A percentile compares a stretch with the other conserved stretches of the same genome.
phyloP scores from a whole-genome alignment of 2,329 filamentous ascomycete species.

The Bipolaris oryzae region DNA sequence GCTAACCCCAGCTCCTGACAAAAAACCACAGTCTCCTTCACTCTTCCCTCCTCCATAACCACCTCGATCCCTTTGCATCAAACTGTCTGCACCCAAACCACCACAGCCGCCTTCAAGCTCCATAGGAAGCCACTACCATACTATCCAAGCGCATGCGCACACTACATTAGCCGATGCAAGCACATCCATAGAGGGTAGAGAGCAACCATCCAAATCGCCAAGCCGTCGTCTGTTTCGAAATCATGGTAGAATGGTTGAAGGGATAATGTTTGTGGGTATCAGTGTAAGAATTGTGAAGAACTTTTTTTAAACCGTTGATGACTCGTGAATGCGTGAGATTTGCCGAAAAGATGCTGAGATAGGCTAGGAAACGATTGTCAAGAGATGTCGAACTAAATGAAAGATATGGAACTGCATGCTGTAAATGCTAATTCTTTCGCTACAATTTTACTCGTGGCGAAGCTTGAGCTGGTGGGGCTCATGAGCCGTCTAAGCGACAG shows the following conservation, averaged over 20 bases:
- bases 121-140: slow-evolving; percentile 23
- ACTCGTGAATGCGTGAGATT: slow-evolving; percentile 48
- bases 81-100: slow-evolving; percentile 36
- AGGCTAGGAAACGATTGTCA: slow-evolving; percentile 43
- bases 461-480: slow-evolving; percentile 1
- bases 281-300: slow-evolving; percentile 51
- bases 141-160: slow-evolving; percentile 34
- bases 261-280: slow-evolving; percentile 53
- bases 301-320: slow-evolving; percentile 44
- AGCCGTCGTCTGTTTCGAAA: slow-evolving; percentile 46
- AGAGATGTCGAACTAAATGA: slow-evolving; percentile 22
- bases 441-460: slow-evolving; percentile 29
- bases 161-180: not conserved
- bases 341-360: slow-evolving; percentile 43
- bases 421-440: slow-evolving; percentile 13
- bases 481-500: slow-evolving; percentile 41
- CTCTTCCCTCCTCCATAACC: slow-evolving; percentile 30
- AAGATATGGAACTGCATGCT: slow-evolving; percentile 17
- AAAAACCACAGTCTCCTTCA: slow-evolving; percentile 29
- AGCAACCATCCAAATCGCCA: slow-evolving; percentile 42
- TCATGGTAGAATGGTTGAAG: slow-evolving; percentile 46
- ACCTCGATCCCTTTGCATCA: slow-evolving; percentile 29
- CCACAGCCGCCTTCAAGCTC: slow-evolving; percentile 43
- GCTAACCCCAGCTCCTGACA: slow-evolving; percentile 38
- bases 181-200: slow-evolving; percentile 22